These are phyloP conservation scores for Stipa capillata DNA, from an alignment of 176 grass and related monocot species.

Conservation along the genomic window DNA sequence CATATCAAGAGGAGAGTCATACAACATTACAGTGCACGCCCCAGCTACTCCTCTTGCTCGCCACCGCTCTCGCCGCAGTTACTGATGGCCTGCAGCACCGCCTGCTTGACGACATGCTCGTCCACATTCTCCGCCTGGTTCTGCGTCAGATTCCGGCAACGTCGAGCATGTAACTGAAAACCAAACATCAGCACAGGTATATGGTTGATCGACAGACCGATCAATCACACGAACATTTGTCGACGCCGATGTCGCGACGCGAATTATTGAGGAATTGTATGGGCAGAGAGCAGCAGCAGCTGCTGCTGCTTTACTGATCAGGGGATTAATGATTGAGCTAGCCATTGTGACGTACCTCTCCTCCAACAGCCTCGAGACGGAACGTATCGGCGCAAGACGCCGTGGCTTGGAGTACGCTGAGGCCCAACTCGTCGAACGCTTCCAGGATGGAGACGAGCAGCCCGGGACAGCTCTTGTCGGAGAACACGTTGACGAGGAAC, in stretches of 20 bases:
- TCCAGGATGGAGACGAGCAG: conserved; percentile 70
- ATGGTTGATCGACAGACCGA: not conserved
- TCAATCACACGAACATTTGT: not conserved
- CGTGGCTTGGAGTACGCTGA: conserved; percentile 70
- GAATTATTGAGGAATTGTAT: not conserved
- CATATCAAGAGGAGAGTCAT: not conserved
- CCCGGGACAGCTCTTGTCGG: conserved; percentile 60
- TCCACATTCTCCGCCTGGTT: conserved; percentile 38
- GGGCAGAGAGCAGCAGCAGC: no score
- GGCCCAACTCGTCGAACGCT: conserved; percentile 79
- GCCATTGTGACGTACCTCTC: conserved; percentile 40
- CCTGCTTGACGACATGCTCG: conserved; percentile 55
- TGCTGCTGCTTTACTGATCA: not conserved
- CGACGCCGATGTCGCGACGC: not conserved
- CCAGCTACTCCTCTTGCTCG: not conserved
- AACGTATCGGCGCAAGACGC: conserved; percentile 72
- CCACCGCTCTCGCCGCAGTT: conserved; percentile 19
- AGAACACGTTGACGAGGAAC: conserved; percentile 81
- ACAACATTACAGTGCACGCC: no score
- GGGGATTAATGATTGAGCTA: not conserved
- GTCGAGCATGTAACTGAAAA: not conserved
- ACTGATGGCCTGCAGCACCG: conserved; percentile 65
- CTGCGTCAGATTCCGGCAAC: conserved; percentile 12
- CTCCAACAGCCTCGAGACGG: conserved; percentile 65
- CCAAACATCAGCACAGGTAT: not conserved